These are phyloP conservation scores for Voacanga thouarsii DNA, from an alignment of 257 asterid species.

Conservation along the genomic window DNA sequence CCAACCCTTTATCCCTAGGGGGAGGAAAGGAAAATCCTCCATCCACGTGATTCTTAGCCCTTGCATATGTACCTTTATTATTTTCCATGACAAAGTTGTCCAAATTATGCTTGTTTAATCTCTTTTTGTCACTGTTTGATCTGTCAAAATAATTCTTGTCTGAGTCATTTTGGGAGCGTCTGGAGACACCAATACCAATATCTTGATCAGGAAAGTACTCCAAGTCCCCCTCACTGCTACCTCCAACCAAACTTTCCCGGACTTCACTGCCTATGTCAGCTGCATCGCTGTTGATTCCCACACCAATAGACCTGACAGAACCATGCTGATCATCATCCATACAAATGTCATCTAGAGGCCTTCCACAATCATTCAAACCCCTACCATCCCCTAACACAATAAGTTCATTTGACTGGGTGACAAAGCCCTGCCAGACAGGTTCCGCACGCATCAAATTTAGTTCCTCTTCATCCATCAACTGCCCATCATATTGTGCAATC, in stretches of 20 bases:
- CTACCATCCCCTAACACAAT: constrained; percentile 63
- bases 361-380: constrained; percentile 53
- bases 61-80: constrained; percentile 41
- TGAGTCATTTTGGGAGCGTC: constrained; percentile 39
- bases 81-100: constrained; percentile 43
- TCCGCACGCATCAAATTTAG: constrained; percentile 72
- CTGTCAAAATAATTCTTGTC: constrained; percentile 43
- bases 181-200: constrained; percentile 39
- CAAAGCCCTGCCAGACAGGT: constrained; percentile 95
- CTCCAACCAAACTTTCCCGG: constrained; percentile 85
- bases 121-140: constrained; percentile 43
- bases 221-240: constrained; percentile 86
- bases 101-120: constrained; percentile 38
- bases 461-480: constrained; percentile 89
- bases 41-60: constrained; percentile 46
- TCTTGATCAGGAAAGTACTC: constrained; percentile 69
- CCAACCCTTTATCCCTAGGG: constrained; percentile 69
- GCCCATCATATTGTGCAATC: constrained; percentile 73
- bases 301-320: constrained; percentile 98
- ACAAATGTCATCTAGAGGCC: constrained; percentile 61
- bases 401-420: constrained; percentile 73
- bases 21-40: constrained; percentile 95
- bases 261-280: constrained; percentile 93
- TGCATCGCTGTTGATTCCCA: constrained; percentile 89
- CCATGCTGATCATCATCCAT: constrained; percentile 91